Evolutionary conservation across 2,329 filamentous ascomycete genomes (phyloP).

Genomic region (Dactylellina sp.): DNA sequence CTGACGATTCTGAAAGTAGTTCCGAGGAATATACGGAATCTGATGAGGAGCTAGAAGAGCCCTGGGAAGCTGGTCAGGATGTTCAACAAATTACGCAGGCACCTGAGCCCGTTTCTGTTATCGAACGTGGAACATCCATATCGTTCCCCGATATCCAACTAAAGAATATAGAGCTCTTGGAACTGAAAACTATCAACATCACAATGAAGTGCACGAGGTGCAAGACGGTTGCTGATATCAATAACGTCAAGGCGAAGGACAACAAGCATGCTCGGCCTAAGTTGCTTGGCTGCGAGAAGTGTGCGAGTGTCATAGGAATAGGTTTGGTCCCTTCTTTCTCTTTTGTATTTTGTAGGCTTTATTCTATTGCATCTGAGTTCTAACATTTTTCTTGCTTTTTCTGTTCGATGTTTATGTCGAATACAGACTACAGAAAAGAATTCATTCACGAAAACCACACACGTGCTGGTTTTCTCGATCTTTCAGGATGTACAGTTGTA

Average conservation of each 20-base stretch:
- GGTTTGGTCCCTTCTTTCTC: slow-evolving; percentile 61
- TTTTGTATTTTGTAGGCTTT: neutral
- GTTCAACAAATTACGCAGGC: slow-evolving; percentile 58
- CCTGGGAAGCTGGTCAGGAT: slow-evolving; percentile 18
- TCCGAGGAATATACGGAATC: slow-evolving; percentile 61
- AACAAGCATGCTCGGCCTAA: slow-evolving; percentile 64
- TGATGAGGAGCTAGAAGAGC: slow-evolving; percentile 24
- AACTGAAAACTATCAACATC: slow-evolving; percentile 75
- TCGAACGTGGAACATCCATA: slow-evolving; percentile 78
- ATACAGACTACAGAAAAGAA: slow-evolving; percentile 72
- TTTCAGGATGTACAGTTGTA: slow-evolving; percentile 77
- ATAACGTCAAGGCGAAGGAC: slow-evolving; percentile 70
- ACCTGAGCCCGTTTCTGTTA: slow-evolving; percentile 62
- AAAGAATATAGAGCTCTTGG: slow-evolving; percentile 79
- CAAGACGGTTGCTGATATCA: slow-evolving; percentile 78
- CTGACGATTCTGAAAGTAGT: slow-evolving; percentile 62
- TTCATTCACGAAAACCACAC: slow-evolving; percentile 77
- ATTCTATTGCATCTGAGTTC: slow-evolving; percentile 7
- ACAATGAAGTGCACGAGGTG: slow-evolving; percentile 83
- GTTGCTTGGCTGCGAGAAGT: slow-evolving; percentile 70
- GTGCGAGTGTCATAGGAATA: slow-evolving; percentile 67
- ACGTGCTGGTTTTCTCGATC: slow-evolving; percentile 81
- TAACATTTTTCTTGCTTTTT: slow-evolving; percentile 21
- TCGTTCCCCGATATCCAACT: slow-evolving; percentile 83
- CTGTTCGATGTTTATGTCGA: slow-evolving; percentile 38